Evolutionary conservation across 2,329 filamentous ascomycete species (phyloP).

Genomic region (Ophiobolus disseminans): DNA sequence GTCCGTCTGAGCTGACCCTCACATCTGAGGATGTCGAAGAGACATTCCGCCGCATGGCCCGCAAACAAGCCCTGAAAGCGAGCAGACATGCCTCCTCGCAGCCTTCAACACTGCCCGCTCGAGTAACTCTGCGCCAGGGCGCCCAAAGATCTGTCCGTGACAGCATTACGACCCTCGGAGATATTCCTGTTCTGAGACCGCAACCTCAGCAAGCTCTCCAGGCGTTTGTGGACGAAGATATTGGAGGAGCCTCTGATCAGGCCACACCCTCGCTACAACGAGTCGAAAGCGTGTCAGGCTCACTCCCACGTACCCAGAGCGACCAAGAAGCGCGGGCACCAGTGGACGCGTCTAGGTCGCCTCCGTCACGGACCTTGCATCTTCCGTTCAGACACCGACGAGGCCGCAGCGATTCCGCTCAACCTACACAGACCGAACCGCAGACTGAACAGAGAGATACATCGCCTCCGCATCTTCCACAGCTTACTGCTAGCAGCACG

Average conservation of each 20-base stretch:
- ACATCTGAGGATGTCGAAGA: slow-evolving; percentile 47
- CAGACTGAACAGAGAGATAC: no score
- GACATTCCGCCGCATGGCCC: slow-evolving; percentile 40
- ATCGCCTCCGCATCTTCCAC: no score
- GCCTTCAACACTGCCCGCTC: slow-evolving; percentile 13
- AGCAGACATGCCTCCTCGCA: slow-evolving; percentile 8
- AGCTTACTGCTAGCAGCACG: no score
- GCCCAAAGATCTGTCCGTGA: slow-evolving; percentile 40
- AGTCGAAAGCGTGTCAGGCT: slow-evolving; percentile 6
- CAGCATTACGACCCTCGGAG: slow-evolving; percentile 33
- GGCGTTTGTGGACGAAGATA: slow-evolving; percentile 26
- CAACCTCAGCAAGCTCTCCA: slow-evolving; percentile 32
- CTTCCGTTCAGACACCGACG: slow-evolving; percentile 33
- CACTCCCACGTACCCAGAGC: slow-evolving; percentile 2
- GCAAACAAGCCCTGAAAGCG: slow-evolving; percentile 23
- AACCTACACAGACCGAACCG: slow-evolving; percentile 5
- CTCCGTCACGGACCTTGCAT: slow-evolving; percentile 15
- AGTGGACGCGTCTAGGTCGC: slow-evolving; percentile 2
- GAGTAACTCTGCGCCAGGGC: slow-evolving; percentile 36
- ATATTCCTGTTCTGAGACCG: slow-evolving; percentile 31
- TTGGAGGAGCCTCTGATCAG: slow-evolving; percentile 8
- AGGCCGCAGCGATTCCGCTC: slow-evolving; percentile 1
- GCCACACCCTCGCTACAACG: no score
- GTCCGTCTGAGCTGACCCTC: slow-evolving; percentile 46
- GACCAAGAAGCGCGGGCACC: slow-evolving; percentile 2